phyloP scores from a whole-genome alignment of 228 moss, liverwort and hornwort genomes.

The Sphagnum magellanicum region DNA sequence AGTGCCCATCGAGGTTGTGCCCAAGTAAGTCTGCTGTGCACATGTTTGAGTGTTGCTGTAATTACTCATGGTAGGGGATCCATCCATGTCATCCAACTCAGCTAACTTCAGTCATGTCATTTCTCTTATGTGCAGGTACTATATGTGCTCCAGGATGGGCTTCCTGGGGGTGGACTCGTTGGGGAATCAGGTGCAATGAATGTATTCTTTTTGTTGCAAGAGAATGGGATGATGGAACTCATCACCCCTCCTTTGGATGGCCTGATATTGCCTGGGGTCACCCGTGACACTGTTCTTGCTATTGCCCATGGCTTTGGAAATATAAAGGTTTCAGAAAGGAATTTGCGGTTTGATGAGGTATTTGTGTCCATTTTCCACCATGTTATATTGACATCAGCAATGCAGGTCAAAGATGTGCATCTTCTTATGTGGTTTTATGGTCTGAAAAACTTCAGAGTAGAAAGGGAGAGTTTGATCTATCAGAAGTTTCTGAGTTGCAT shows the following conservation, averaged over 20 bases:
- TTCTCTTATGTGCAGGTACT: slow-evolving; percentile 30
- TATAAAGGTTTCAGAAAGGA: slow-evolving; percentile 70
- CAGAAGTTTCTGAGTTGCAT: no score
- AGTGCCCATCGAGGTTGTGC: slow-evolving; percentile 57
- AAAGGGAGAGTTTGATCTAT: no score
- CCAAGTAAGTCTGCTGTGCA: slow-evolving; percentile 31
- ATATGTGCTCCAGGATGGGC: slow-evolving; percentile 66
- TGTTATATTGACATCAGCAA: no score
- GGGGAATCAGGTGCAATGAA: slow-evolving; percentile 90
- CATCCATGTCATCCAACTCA: no score
- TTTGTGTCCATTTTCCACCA: neutral
- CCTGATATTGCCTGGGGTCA: slow-evolving; percentile 72
- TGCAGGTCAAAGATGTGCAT: no score
- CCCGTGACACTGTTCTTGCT: slow-evolving; percentile 64
- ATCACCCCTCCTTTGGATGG: slow-evolving; percentile 71
- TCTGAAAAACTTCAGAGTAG: no score
- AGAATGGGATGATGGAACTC: slow-evolving; percentile 60
- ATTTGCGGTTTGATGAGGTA: slow-evolving; percentile 63
- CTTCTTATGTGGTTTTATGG: no score
- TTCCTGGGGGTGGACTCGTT: slow-evolving; percentile 44
- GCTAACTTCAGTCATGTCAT: neutral
- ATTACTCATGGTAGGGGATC: no score
- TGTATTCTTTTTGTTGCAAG: slow-evolving; percentile 65
- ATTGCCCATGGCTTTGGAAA: slow-evolving; percentile 63
- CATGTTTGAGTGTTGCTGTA: neutral